Percentiles rank a stretch among this genome's conserved stretches.
These are phyloP conservation scores for Aspergillus tanneri DNA, from an alignment of 2,329 filamentous ascomycete species.

Conservation along the genomic window DNA sequence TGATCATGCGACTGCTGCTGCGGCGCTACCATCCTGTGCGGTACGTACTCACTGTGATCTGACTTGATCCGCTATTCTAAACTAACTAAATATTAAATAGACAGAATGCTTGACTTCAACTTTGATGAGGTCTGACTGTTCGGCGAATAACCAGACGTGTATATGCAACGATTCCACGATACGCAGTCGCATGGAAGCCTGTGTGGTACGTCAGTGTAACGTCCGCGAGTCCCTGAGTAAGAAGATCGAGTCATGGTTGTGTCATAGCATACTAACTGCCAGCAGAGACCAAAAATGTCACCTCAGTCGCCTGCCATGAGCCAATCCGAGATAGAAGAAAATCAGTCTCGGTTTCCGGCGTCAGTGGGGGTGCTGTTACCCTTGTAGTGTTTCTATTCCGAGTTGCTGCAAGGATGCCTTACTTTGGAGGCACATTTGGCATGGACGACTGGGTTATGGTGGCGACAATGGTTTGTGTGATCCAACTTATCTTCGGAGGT, in stretches of 20 bases:
- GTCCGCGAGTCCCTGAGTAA: constrained; percentile 40
- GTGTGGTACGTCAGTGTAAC: constrained; percentile 38
- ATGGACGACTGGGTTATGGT: constrained; percentile 43
- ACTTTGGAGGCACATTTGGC: constrained; percentile 38
- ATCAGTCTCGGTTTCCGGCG: constrained; percentile 32
- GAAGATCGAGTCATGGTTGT: not conserved
- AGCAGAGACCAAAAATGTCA: constrained; percentile 45
- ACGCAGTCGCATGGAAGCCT: constrained; percentile 32
- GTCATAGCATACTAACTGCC: constrained; percentile 10
- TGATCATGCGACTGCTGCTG: too few species aligned
- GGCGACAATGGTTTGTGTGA: constrained; percentile 28
- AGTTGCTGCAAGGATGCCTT: constrained; percentile 38
- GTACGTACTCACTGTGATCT: too few species aligned
- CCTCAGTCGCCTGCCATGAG: constrained; percentile 39
- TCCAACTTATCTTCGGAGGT: not conserved
- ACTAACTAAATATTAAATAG: constrained; percentile 12
- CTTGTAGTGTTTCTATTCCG: constrained; percentile 36
- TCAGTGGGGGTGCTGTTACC: constrained; percentile 37
- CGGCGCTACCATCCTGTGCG: too few species aligned
- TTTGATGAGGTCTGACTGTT: constrained; percentile 37
- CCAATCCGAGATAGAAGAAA: constrained; percentile 38
- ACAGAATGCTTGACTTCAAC: constrained; percentile 24
- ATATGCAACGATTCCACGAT: constrained; percentile 40
- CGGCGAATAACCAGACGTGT: constrained; percentile 39
- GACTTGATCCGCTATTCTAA: too few species aligned